These are phyloP conservation scores for Geosmithia putterillii DNA, from an alignment of 2,329 filamentous ascomycete genomes.

Conservation along the genomic window DNA sequence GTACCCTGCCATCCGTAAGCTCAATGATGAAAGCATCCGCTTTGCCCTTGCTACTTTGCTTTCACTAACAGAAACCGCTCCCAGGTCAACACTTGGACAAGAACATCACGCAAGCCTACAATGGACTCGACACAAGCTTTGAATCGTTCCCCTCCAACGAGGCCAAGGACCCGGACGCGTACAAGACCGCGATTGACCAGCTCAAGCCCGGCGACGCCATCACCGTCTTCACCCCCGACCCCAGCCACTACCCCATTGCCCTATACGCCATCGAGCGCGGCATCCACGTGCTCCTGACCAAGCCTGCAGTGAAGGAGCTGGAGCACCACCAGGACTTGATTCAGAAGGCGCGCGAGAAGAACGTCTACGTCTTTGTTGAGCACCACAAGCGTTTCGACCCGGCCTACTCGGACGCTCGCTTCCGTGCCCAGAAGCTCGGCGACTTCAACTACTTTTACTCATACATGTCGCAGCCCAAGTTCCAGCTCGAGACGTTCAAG, in stretches of 20 bases:
- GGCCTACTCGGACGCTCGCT: constrained; percentile 77
- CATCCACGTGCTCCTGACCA: constrained; percentile 87
- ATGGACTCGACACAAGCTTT: constrained; percentile 78
- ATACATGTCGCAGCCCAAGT: constrained; percentile 92
- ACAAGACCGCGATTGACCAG: constrained; percentile 79
- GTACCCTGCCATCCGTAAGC: constrained; percentile 77
- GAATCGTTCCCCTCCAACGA: constrained; percentile 70
- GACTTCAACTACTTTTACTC: constrained; percentile 98
- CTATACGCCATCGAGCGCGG: constrained; percentile 81
- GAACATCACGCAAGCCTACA: constrained; percentile 83
- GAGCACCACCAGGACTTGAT: constrained; percentile 68
- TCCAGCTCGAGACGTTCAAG: constrained; percentile 86
- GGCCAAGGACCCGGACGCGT: constrained; percentile 62
- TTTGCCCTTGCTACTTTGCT: neutral
- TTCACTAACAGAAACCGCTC: neutral
- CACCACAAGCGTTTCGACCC: constrained; percentile 96
- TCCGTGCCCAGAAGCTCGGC: constrained; percentile 63
- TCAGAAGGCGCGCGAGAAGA: constrained; percentile 56
- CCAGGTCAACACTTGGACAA: constrained; percentile 65
- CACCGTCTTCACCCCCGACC: constrained; percentile 92
- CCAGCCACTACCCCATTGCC: constrained; percentile 85
- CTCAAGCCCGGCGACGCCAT: constrained; percentile 75
- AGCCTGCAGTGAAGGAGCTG: constrained; percentile 80
- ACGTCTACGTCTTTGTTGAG: constrained; percentile 86
- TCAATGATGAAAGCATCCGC: neutral